Conservation (phyloP, 768 basidiomycete genomes). For the Gymnopilus dilepis region DNA sequence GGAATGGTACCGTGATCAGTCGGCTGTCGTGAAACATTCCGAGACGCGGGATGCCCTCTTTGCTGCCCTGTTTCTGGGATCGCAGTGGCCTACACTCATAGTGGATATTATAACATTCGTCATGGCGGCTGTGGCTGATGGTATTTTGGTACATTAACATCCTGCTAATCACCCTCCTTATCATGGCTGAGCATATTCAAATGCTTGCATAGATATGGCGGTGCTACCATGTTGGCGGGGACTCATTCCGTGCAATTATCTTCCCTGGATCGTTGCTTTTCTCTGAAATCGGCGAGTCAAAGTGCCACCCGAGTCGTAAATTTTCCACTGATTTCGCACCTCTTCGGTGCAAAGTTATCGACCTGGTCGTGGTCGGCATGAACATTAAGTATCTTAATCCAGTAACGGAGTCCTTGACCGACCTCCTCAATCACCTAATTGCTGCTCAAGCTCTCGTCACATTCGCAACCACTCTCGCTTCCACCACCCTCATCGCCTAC, state of each 20-base stretch:
- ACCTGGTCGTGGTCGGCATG: too few relatives aligned
- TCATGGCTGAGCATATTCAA: too few relatives aligned
- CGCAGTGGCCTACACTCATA: too few relatives aligned
- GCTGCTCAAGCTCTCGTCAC: neutral
- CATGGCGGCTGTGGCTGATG: neutral
- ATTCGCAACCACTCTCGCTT: neutral
- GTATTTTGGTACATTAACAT: neutral
- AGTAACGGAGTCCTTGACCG: neutral
- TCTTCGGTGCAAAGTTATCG: neutral
- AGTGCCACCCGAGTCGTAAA: too few relatives aligned
- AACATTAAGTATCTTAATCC: neutral
- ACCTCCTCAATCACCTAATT: neutral
- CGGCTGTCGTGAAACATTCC: too few relatives aligned
- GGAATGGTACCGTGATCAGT: too few relatives aligned
- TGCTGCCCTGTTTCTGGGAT: too few relatives aligned
- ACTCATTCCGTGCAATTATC: neutral
- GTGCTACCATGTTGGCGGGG: slow-evolving; percentile 4
- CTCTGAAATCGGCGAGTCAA: slow-evolving; percentile 2
- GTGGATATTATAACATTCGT: too few relatives aligned
- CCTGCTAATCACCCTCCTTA: too few relatives aligned
- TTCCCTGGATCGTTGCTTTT: neutral
- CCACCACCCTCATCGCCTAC: slow-evolving; percentile 1
- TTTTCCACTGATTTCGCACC: neutral
- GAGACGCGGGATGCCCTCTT: too few relatives aligned
- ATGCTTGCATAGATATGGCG: slow-evolving; percentile 10